Base-by-base conservation (phyloP, 352 stramenopile species). In the Globisporangium irregulare region DNA sequence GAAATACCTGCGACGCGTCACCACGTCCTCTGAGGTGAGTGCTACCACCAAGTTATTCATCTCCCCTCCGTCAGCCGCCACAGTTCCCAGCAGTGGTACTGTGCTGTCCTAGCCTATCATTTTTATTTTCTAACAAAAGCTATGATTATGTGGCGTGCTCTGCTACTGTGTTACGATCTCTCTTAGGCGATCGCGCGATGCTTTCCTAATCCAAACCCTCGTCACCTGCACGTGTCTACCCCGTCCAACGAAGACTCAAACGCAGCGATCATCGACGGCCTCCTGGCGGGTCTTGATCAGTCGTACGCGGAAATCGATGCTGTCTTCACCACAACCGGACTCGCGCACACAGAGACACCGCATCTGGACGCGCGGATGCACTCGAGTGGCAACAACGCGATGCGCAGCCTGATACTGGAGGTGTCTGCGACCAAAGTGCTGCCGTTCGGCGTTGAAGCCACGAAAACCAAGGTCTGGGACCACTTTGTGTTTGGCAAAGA, bases 211-310 rank as follows among this genome's bases (percentile, higher is more conserved):
- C 3, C 24, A 22, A 18, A 32, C 22, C 29, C 20, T 27, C 51
- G 46, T n/a, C 46, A 20, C 48, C 6, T 29, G 29, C n/a, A n/a
- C 12, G 18, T 36, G 36, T n/a, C 41, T 20, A 20, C 41, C 4
- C 14, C 41, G 15, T 43, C 36, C 36, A 43, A 43, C 36, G 36
- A 43, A 1, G 36, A 36, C 46, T 29, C 61, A 10, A 69, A 82
- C n/a, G 72, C 76, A 29, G 61, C 56, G 24, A 74, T 80, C 48
- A 78, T 80, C 50, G 68, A 75, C 15, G 72, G 70, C 7, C 66
- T 82, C 50, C 76, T 80, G 20, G 66, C 69, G 14, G 71, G 76
- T 2, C 60, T 82, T n/a, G 68, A 80, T 8, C 63, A 50, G n/a
- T 72, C 69, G 3, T 71, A 73, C 34, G 68, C 67, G 10, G 76